Evolutionary conservation across 495 filamentous ascomycete genomes (phyloP).

Genomic region (Tuber aestivum): DNA sequence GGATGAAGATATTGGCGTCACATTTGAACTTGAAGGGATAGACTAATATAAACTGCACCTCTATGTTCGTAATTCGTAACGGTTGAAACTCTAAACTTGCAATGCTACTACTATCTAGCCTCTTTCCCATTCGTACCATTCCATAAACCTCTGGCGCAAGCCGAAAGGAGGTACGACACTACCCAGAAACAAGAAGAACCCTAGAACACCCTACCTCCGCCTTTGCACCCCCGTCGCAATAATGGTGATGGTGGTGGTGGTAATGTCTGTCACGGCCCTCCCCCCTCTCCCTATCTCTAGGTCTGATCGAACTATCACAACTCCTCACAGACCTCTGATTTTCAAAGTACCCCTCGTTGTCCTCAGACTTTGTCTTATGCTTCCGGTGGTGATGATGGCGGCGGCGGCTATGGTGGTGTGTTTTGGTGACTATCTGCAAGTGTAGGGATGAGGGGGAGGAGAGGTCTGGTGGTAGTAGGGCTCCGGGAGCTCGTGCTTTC

Average conservation of each 20-base stretch:
- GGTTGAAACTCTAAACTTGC: neutral
- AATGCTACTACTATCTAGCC: neutral
- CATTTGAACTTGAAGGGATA: neutral
- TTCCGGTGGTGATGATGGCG: neutral
- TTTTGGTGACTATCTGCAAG: neutral
- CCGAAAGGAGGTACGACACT: neutral
- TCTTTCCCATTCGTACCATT: neutral
- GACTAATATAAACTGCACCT: neutral
- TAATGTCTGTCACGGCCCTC: neutral
- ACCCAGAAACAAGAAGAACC: neutral
- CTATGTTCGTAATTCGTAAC: neutral
- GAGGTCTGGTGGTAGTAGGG: neutral
- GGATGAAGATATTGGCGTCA: neutral
- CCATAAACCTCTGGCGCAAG: neutral
- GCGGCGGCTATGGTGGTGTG: neutral
- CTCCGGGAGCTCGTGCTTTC: neutral
- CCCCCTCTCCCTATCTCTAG: neutral
- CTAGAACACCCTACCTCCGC: neutral
- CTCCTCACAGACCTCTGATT: neutral
- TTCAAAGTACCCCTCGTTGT: neutral
- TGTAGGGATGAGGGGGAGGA: neutral
- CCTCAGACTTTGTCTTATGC: neutral
- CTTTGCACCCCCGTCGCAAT: neutral
- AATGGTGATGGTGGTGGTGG: neutral
- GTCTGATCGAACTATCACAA: neutral